Percentiles rank a stretch among this genome's conserved stretches.
phyloP scores from a whole-genome alignment of 305 asterid species.

The Fraxinus dipetala region DNA sequence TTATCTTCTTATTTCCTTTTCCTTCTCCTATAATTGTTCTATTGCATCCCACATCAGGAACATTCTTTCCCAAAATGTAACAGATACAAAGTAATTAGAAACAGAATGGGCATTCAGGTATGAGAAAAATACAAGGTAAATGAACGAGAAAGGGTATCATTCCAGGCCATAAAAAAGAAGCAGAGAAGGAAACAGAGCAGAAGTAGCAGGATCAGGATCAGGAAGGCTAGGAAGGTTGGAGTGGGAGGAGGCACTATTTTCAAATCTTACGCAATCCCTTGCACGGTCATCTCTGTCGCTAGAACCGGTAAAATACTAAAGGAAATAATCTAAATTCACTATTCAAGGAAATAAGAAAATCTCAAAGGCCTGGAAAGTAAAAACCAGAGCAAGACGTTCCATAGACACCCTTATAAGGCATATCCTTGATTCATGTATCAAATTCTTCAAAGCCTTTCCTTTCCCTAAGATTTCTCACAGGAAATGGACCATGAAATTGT shows the following conservation, averaged over 20 bases:
- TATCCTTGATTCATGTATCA: not conserved
- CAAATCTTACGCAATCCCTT: not conserved
- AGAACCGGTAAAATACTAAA: too few relatives aligned
- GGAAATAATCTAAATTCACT: not conserved
- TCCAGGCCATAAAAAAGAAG: not conserved
- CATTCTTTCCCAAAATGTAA: not conserved
- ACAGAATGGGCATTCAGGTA: not conserved
- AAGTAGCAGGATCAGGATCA: not conserved
- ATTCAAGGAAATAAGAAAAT: not conserved
- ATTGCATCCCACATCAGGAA: not conserved
- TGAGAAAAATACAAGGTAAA: not conserved
- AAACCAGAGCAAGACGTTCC: not conserved
- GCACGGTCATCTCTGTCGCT: not conserved
- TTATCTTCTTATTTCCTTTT: too few relatives aligned
- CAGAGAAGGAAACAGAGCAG: not conserved
- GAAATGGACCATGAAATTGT: not conserved
- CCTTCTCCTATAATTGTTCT: not conserved
- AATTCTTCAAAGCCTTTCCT: not conserved
- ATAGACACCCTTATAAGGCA: not conserved
- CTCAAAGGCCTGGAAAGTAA: not conserved
- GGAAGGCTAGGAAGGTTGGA: not conserved
- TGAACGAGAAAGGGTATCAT: not conserved
- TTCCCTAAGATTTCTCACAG: not conserved
- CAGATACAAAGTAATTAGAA: not conserved
- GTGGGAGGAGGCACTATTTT: not conserved